These are phyloP conservation scores for Sporisorium scitamineum DNA, from an alignment of 1,284 basidiomycete genomes.

Conservation along the genomic window DNA sequence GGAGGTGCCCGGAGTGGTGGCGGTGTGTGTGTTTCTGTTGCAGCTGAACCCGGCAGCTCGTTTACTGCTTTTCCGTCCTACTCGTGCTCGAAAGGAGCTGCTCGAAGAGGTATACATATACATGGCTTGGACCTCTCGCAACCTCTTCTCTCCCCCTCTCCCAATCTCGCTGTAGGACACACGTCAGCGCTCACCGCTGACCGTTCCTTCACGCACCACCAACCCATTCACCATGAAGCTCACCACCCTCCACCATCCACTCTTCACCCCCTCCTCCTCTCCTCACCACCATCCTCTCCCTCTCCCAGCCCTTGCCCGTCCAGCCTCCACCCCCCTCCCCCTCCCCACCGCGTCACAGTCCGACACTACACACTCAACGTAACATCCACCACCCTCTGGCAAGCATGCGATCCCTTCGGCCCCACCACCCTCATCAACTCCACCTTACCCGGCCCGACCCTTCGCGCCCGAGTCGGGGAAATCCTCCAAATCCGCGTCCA, in stretches of 20 bases:
- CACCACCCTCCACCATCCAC: neutral
- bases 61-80: too few relatives aligned
- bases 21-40: too few relatives aligned
- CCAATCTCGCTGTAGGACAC: neutral
- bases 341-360: slow-evolving; percentile 13
- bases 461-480: slow-evolving; percentile 54
- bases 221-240: neutral
- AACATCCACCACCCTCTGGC: slow-evolving; percentile 16
- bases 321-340: slow-evolving; percentile 1
- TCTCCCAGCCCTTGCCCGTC: neutral
- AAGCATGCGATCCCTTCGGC: slow-evolving; percentile 22
- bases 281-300: neutral
- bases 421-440: slow-evolving; percentile 42
- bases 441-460: slow-evolving; percentile 52
- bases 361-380: slow-evolving; percentile 40
- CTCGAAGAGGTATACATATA: too few relatives aligned
- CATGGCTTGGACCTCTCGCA: too few relatives aligned
- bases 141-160: too few relatives aligned
- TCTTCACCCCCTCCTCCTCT: neutral
- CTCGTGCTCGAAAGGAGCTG: too few relatives aligned
- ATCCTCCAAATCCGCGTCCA: slow-evolving; percentile 44
- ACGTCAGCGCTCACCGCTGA: neutral
- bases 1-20: too few relatives aligned
- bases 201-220: too few relatives aligned
- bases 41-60: too few relatives aligned